These are phyloP conservation scores for Moesziomyces parantarcticus DNA, from an alignment of 1,284 basidiomycete species.

Conservation along the genomic window DNA sequence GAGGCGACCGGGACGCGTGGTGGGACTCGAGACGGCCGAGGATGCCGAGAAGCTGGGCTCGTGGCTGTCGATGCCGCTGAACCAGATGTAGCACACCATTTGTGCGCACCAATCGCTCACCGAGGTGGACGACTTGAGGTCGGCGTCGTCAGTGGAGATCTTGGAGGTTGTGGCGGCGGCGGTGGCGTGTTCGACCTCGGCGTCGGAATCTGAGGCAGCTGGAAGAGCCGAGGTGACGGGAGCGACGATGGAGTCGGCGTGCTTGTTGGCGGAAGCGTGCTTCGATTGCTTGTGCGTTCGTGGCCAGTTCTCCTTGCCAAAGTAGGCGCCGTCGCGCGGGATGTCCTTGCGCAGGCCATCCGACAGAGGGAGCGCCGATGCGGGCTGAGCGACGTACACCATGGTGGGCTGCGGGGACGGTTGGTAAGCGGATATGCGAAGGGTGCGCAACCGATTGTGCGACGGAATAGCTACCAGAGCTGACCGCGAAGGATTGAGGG, in stretches of 20 bases:
- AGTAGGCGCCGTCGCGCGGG: conserved; percentile 16
- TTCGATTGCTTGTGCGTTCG: conserved; percentile 23
- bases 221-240: conserved; percentile 15
- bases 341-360: conserved; percentile 21
- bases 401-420: conserved; percentile 5
- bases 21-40: conserved; percentile 17
- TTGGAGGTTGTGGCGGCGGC: conserved; percentile 20
- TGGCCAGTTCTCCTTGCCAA: conserved; percentile 45
- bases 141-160: conserved; percentile 20
- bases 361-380: conserved; percentile 13
- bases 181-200: conserved; percentile 28
- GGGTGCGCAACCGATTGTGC: background rate
- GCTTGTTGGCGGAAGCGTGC: conserved; percentile 15
- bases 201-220: conserved; percentile 26
- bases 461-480: conserved; percentile 28
- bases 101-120: conserved; percentile 59
- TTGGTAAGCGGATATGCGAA: background rate
- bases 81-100: conserved; percentile 66
- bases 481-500: background rate
- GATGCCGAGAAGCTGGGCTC: conserved; percentile 24
- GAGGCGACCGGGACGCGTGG: conserved; percentile 19
- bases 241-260: conserved; percentile 8
- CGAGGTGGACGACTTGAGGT: conserved; percentile 43
- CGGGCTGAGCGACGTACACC: conserved; percentile 35
- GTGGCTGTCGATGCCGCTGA: conserved; percentile 46